Base-by-base conservation (phyloP, 768 basidiomycete species). In the Trametes cingulata region DNA sequence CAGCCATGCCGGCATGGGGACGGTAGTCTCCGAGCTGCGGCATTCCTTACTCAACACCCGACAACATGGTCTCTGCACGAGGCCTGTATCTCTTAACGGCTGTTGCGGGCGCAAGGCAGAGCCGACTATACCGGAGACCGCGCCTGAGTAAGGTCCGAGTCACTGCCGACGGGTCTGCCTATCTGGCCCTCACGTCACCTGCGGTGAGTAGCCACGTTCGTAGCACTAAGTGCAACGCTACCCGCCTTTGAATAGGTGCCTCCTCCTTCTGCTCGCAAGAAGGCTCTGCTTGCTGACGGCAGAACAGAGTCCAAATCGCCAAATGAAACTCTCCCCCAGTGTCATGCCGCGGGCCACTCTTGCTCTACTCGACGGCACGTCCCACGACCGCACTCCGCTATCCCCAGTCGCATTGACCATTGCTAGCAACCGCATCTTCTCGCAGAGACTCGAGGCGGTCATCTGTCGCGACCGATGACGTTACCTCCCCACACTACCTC, bases 361-460 rank as follows among this genome's bases (percentile, higher is more conserved):
- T 54, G 46, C 52, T 43, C 37, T 10, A n/a, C 27, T n/a, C 22
- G 39, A 12, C 37, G 33, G 52, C 47, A 25, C 27, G 40, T 55
- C 54, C 48, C 60, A 61, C 60, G 60, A 27, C 49, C 25, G 24
- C 37, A 27, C 29, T 33, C 53, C 58, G 58, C 50, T 14, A 39
- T 19, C 40, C 39, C 47, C 43, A 25, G 35, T 35, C 53, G 20
- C 47, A 51, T 52, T 45, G 33, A 22, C 60, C 60, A 46, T 52
- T 3, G 20, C 8, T 29, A 27, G 60, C n/a, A 13, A 48, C 14
- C 15, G 41, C 19, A 20, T 40, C 47, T 39, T 27, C 60, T 53
- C 14, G 40, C 20, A 43, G 14, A 20, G 42, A 19, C 45, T 40
- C 47, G 60, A 51, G 60, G 53, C 60, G 35, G 52, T 55, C 59